These are phyloP conservation scores for Aspergillus vadensis DNA, from an alignment of 2,329 filamentous ascomycete genomes.

Conservation along the genomic window DNA sequence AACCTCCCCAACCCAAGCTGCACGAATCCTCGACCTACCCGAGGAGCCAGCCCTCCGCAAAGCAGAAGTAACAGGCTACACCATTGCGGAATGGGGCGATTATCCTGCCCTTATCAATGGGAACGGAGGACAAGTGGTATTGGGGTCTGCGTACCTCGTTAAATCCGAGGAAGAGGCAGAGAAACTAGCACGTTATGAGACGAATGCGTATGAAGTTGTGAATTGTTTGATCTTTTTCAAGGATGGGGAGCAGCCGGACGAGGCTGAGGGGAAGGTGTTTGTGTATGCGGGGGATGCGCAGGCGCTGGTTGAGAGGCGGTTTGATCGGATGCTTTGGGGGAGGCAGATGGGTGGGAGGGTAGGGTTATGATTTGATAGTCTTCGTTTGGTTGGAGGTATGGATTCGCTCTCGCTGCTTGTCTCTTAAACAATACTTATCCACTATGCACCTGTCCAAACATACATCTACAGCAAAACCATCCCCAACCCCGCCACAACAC, in stretches of 20 bases:
- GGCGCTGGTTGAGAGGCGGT: constrained; percentile 23
- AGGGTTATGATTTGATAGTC: neutral
- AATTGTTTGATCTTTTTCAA: constrained; percentile 1
- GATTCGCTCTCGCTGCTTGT: too few species aligned
- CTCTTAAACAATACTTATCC: too few species aligned
- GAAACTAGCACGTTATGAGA: neutral
- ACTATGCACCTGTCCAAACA: too few species aligned
- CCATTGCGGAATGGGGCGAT: constrained; percentile 20
- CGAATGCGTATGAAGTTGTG: neutral
- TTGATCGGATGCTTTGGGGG: constrained; percentile 28
- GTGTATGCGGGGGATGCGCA: constrained; percentile 30
- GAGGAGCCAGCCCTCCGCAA: constrained; percentile 14
- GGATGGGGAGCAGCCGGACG: constrained; percentile 6
- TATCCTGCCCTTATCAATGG: constrained; percentile 21
- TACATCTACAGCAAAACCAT: constrained; percentile 2
- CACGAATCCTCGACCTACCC: constrained; percentile 17
- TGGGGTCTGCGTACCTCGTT: constrained; percentile 18
- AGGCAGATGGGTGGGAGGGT: constrained; percentile 5
- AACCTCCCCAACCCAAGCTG: constrained; percentile 20
- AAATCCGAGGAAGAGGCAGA: constrained; percentile 13
- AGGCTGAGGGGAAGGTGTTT: constrained; percentile 26
- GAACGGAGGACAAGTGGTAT: constrained; percentile 14
- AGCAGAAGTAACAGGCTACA: constrained; percentile 20
- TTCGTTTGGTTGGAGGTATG: too few species aligned
- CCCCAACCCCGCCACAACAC: neutral